These are phyloP conservation scores for Leccinum truebloodii DNA, from an alignment of 768 basidiomycete genomes.

Conservation along the genomic window DNA sequence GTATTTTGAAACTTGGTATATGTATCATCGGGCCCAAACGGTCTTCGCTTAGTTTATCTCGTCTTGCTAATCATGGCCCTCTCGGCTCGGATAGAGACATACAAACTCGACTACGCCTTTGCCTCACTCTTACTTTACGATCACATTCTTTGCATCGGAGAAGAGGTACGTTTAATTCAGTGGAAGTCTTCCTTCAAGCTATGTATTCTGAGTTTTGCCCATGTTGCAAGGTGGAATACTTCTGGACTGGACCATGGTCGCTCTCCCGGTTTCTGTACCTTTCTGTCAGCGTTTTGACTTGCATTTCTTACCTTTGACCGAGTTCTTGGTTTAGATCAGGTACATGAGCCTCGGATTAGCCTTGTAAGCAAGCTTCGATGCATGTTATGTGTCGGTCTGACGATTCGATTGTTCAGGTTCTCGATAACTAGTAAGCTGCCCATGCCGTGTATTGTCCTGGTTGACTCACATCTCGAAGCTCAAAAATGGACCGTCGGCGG, in stretches of 20 bases:
- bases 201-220: neutral
- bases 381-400: neutral
- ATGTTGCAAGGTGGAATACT: neutral
- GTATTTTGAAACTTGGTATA: neutral
- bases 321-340: neutral
- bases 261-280: neutral
- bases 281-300: neutral
- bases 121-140: neutral
- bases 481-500: neutral
- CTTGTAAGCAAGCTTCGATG: neutral
- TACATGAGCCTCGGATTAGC: neutral
- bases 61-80: neutral
- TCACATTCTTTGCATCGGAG: neutral
- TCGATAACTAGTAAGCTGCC: neutral
- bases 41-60: neutral
- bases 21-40: neutral
- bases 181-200: neutral
- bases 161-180: neutral
- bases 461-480: neutral
- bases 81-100: neutral
- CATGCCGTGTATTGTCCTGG: neutral
- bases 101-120: neutral
- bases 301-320: neutral
- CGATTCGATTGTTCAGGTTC: neutral
- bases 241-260: neutral